A percentile compares a stretch with the other conserved stretches of the same genome.
Evolutionary conservation across 1,139 yeast genomes (phyloP).

Genomic region (Arxiozyma telluris): DNA sequence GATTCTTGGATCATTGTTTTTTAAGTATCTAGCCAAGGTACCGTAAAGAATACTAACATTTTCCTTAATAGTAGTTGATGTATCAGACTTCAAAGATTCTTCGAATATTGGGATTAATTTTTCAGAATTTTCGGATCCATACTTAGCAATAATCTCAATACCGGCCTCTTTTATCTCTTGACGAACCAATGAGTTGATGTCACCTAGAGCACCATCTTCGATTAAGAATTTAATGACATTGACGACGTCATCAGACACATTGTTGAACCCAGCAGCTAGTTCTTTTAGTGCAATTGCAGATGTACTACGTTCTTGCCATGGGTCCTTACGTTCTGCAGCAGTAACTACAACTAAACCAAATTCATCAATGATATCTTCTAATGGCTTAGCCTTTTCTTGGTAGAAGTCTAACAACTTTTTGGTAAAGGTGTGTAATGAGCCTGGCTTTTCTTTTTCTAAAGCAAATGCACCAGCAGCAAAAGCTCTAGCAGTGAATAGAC

Average conservation of each 20-base stretch:
- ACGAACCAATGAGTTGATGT: slow-evolving; percentile 61
- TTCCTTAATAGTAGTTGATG: slow-evolving; percentile 62
- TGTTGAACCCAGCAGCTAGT: slow-evolving; percentile 42
- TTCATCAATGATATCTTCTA: slow-evolving; percentile 65
- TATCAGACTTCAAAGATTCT: slow-evolving; percentile 33
- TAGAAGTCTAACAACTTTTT: slow-evolving; percentile 46
- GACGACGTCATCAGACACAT: slow-evolving; percentile 35
- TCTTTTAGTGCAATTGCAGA: slow-evolving; percentile 59
- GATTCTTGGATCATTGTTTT: slow-evolving; percentile 54
- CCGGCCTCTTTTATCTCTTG: slow-evolving; percentile 90
- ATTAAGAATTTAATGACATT: slow-evolving; percentile 52
- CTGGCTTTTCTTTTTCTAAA: slow-evolving; percentile 23
- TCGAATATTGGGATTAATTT: slow-evolving; percentile 72
- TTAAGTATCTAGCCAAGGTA: slow-evolving; percentile 74
- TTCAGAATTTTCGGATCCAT: slow-evolving; percentile 61
- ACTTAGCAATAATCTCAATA: slow-evolving; percentile 51
- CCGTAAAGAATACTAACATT: slow-evolving; percentile 82
- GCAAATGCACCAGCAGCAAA: slow-evolving; percentile 42
- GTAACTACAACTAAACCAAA: slow-evolving; percentile 70
- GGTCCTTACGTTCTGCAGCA: slow-evolving; percentile 52
- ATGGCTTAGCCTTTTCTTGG: slow-evolving; percentile 57
- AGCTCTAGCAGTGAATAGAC: slow-evolving; percentile 60
- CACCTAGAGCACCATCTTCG: slow-evolving; percentile 59
- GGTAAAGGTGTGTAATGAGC: slow-evolving; percentile 34
- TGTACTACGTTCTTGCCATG: slow-evolving; percentile 82